A percentile compares a stretch with the other conserved stretches of the same genome.
These are phyloP conservation scores for Saccharomyces hybrid DNA, from an alignment of 1,139 yeast species.

Conservation along the genomic window DNA sequence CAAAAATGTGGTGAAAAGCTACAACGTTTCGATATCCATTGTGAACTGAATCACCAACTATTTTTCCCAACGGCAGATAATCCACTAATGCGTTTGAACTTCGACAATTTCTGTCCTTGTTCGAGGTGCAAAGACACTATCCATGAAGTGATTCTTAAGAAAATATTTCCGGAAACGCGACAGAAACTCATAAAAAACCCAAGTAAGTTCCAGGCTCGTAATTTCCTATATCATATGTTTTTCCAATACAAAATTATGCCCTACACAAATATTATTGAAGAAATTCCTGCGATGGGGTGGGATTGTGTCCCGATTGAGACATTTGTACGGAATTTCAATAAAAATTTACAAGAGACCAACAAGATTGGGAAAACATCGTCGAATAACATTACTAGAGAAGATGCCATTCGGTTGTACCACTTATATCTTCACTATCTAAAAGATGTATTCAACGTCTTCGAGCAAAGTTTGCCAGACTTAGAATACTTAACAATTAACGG, in stretches of 20 bases:
- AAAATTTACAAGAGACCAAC: slow-evolving; percentile 1
- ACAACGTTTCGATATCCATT: slow-evolving; percentile 22
- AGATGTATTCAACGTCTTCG: slow-evolving; percentile 23
- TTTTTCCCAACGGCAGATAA: slow-evolving; percentile 18
- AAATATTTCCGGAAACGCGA: slow-evolving; percentile 21
- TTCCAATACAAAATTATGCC: slow-evolving; percentile 27
- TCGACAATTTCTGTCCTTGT: slow-evolving; percentile 23
- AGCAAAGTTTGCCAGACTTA: slow-evolving; percentile 19
- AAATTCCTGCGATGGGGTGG: slow-evolving; percentile 24
- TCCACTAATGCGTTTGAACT: slow-evolving; percentile 16
- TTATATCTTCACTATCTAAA: slow-evolving; percentile 26
- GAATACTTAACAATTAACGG: slow-evolving; percentile 24
- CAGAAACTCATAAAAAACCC: slow-evolving; percentile 15
- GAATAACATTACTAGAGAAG: slow-evolving; percentile 12
- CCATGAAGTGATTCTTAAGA: slow-evolving; percentile 15
- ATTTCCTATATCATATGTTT: slow-evolving; percentile 23
- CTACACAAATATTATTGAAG: slow-evolving; percentile 20
- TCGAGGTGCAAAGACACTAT: slow-evolving; percentile 20
- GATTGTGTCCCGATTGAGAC: slow-evolving; percentile 18
- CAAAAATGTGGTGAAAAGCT: slow-evolving; percentile 15
- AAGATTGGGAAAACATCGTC: neutral
- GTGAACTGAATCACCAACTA: slow-evolving; percentile 17
- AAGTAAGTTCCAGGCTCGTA: slow-evolving; percentile 18
- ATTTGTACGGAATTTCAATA: slow-evolving; percentile 18
- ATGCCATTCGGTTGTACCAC: slow-evolving; percentile 21